These are phyloP conservation scores for Tuber umbilicatum DNA, from an alignment of 495 filamentous ascomycete genomes.

Conservation along the genomic window DNA sequence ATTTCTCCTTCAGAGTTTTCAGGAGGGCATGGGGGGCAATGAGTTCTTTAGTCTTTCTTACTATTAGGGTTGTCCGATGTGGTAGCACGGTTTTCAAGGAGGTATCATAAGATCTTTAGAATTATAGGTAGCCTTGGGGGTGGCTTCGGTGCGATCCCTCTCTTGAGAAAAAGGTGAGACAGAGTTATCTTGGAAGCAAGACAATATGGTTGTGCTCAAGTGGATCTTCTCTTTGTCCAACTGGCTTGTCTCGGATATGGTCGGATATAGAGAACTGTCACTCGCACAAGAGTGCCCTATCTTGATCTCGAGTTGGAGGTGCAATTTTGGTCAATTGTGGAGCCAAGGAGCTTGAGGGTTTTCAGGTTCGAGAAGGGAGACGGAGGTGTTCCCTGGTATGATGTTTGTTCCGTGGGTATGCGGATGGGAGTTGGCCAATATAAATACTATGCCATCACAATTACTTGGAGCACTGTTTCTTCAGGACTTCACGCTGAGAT, in stretches of 20 bases:
- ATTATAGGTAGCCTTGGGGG: neutral
- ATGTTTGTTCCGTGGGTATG: neutral
- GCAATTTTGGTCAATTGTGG: neutral
- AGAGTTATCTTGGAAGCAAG: neutral
- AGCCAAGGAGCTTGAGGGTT: neutral
- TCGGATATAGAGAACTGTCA: neutral
- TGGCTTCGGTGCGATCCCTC: neutral
- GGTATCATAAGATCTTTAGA: neutral
- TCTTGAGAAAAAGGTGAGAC: neutral
- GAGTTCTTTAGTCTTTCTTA: neutral
- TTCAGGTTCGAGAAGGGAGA: neutral
- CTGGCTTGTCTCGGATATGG: neutral
- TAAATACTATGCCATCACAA: neutral
- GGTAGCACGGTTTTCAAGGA: neutral
- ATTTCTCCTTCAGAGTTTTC: neutral
- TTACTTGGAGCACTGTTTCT: too few relatives aligned
- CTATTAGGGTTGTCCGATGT: neutral
- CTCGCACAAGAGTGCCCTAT: neutral
- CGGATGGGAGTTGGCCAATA: neutral
- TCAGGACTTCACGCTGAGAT: too few relatives aligned
- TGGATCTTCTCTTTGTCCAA: neutral
- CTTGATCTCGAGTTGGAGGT: neutral
- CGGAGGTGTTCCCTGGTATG: neutral
- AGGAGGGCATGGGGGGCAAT: neutral
- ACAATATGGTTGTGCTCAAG: neutral